Base-by-base conservation (phyloP, 2,329 filamentous ascomycete genomes). In the Pyricularia grisea region DNA sequence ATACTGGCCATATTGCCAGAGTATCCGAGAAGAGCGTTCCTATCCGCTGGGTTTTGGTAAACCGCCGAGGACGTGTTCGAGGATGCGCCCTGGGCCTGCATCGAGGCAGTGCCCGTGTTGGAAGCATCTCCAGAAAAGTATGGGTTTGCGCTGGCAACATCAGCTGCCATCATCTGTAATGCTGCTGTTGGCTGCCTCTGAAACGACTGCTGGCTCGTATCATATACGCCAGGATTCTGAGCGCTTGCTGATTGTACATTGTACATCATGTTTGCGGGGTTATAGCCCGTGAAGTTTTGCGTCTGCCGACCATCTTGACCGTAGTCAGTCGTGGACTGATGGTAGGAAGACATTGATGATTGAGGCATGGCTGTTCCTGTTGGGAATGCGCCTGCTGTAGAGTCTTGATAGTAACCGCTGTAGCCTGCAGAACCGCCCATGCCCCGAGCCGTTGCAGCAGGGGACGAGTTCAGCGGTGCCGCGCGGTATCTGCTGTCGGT, bases 261-360 rank as follows among this genome's bases (percentile, higher is more conserved):
- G 83, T 96, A 96, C 85, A 95, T 90, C 82, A 94, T 88, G 72
- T 94, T 88, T 72, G 87, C 87, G 68, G 88, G 79, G 75, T 82
- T 88, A 82, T 86, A 91, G 78, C 81, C 82, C 75, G 81, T 79
- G 74, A 87, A 89, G 73, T 78, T 78, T 74, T 84, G 84, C 71
- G 84, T 79, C 75, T 84, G 84, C 72, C 86, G 83, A 73, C 85
- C 83, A 71, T 89, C 87, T 73, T 88, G 85, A 70, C 83, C 82
- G 78, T 92, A 93, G 74, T 89, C 88, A 65, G 74, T 69, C 6
- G 76, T 68, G 67, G 87, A 81, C 74, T 86, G 86, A 78, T 92
- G 91, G 69, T 83, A 83, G 68, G 80, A 76, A 77, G 87, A 81
- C 66, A 86, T 80, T 63, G 80, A 76, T 70, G 79, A 79, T 70